Evolutionary conservation across 106 monocot species (phyloP), one percentile per base, ranked within the genome.

Genomic region (Xerophyta viscosa): DNA sequence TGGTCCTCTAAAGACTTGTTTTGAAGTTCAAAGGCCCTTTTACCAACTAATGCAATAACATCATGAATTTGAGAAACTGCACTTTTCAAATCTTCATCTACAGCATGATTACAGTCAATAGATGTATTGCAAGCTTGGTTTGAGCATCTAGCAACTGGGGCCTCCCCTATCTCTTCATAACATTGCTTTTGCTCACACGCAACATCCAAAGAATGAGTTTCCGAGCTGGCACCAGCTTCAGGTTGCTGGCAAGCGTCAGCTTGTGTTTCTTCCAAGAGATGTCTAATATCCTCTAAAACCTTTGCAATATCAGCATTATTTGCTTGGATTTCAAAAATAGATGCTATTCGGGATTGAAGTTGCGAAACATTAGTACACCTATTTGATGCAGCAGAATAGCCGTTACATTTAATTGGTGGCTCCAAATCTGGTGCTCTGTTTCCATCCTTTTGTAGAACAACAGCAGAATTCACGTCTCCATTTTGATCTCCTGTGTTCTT

Each of bases 281-380:
- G 15, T 63, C 57, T 79, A 24, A 92, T 82, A 41, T 75, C 76
- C 19, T 79, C 76, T 15, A 80, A 41, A 19, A 83, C 19, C 31
- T 78, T 86, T 6, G 31, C 59, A 7, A 70, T 41, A 53, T 80
- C 56, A 41, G 46, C 22, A 11, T 77, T 68, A 27, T 28, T 27
- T 3, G 54, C 19, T 49, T 77, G 65, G 26, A 66, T 75, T 45
- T 81, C 66, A 58, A 86, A 63, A 24, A 70, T 20, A 24, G 58
- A 67, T 48, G 56, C 48, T 60, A 86, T 67, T 63, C 60, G 64
- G 37, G 66, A 75, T 47, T 75, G 52, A 43, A 91, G 54, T 26
- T 66, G 70, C 37, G 52, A 78, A 1, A 86, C 54, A 29, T 37
- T 33, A 37, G 44, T 24, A 39, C 15, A 12, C 28, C 56, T 46